Percentiles rank a stretch among this genome's conserved stretches.
Evolutionary conservation across 2,329 filamentous ascomycete species (phyloP).

Genomic region (Colletotrichum filicis): DNA sequence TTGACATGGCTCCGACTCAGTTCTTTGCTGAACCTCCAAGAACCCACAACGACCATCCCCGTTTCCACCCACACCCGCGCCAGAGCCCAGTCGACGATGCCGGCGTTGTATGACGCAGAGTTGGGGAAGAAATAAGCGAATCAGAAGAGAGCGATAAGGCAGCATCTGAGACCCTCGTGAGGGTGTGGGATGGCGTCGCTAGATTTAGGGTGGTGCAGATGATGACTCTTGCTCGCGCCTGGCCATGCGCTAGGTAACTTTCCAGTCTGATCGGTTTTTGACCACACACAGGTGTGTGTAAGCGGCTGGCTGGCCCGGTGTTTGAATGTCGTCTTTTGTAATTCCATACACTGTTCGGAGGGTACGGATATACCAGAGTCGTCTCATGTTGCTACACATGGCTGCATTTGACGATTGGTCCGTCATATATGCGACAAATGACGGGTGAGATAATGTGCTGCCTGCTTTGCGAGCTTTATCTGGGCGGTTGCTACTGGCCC

Average conservation of each 20-base stretch:
- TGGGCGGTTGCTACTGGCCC: neutral
- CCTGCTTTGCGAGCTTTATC: neutral
- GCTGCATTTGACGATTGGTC: neutral
- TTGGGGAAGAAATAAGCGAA: conserved; percentile 18
- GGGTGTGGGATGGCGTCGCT: conserved; percentile 26
- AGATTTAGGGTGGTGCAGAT: conserved; percentile 23
- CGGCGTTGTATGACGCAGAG: conserved; percentile 29
- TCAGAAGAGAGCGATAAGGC: conserved; percentile 30
- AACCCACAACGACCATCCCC: conserved; percentile 19
- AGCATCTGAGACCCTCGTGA: conserved; percentile 16
- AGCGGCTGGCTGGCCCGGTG: neutral
- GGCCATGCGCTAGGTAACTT: neutral
- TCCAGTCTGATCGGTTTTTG: neutral
- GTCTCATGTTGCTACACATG: neutral
- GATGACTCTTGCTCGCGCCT: conserved; percentile 20
- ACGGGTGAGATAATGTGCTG: neutral
- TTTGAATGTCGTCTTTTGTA: conserved; percentile 8
- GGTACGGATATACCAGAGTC: neutral
- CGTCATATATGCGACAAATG: conserved; percentile 4
- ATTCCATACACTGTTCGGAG: neutral
- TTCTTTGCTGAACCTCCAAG: neutral
- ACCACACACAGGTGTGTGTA: neutral
- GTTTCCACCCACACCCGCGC: conserved; percentile 20
- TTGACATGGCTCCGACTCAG: conserved; percentile 25
- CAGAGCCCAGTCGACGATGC: conserved; percentile 25